phyloP scores from a whole-genome alignment of 2,329 filamentous ascomycete species.

The Elsinoe arachidis region DNA sequence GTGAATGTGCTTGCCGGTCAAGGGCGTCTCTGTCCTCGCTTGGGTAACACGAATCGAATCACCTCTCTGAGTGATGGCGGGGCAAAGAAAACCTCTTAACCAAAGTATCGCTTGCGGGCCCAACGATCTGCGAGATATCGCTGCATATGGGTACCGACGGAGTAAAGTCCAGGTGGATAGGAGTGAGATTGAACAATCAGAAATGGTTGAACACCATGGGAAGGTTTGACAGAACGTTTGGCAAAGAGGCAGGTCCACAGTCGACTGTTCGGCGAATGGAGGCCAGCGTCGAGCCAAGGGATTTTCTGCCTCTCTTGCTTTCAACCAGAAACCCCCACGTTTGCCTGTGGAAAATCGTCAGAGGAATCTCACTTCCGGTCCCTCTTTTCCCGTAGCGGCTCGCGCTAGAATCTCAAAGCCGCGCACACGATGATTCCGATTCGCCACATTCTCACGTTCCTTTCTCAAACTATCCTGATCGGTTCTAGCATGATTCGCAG shows the following conservation, averaged over 20 bases:
- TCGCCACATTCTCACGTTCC: neutral
- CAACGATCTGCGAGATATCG: slow-evolving; percentile 45
- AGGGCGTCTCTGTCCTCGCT: neutral
- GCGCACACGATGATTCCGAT: neutral
- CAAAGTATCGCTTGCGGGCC: slow-evolving; percentile 39
- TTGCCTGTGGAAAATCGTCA: neutral
- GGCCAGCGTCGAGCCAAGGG: slow-evolving; percentile 4
- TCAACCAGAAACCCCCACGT: neutral
- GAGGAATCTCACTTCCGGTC: slow-evolving; percentile 1
- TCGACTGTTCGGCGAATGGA: neutral
- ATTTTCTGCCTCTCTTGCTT: neutral
- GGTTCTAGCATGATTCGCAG: neutral
- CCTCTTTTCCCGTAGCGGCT: slow-evolving; percentile 6
- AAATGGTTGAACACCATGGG: neutral
- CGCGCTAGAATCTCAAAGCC: neutral
- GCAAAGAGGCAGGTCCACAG: neutral
- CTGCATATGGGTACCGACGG: slow-evolving; percentile 36
- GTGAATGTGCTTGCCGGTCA: neutral
- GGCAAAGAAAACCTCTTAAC: slow-evolving; percentile 26
- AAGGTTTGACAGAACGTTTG: slow-evolving; percentile 4
- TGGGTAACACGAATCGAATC: neutral
- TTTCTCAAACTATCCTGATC: neutral
- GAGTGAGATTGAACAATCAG: neutral
- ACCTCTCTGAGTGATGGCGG: neutral
- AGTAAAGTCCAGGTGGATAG: neutral